phyloP scores from a whole-genome alignment of 1,284 basidiomycete genomes.

The Limonomyces culmigenus region DNA sequence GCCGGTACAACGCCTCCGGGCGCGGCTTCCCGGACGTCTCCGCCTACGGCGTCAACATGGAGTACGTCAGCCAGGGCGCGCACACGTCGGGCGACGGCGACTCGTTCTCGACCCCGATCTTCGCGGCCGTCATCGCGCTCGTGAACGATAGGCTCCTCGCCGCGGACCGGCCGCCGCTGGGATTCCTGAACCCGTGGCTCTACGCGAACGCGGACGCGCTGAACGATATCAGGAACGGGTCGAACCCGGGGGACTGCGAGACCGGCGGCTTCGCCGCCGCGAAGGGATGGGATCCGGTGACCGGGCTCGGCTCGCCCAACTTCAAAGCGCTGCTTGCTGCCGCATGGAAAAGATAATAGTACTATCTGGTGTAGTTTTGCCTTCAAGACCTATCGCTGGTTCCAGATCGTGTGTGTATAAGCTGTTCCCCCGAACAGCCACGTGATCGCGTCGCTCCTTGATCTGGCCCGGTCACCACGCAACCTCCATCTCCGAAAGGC shows the following conservation, averaged over 20 bases:
- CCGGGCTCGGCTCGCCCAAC: slow-evolving; percentile 44
- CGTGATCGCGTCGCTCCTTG: too few species aligned
- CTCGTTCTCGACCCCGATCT: slow-evolving; percentile 41
- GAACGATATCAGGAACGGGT: slow-evolving; percentile 43
- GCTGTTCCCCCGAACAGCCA: too few species aligned
- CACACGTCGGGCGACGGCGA: slow-evolving; percentile 32
- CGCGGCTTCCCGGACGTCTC: slow-evolving; percentile 55
- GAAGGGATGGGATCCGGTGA: slow-evolving; percentile 18
- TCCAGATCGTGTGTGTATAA: too few species aligned
- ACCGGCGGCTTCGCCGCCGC: slow-evolving; percentile 6
- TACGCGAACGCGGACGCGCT: slow-evolving; percentile 33
- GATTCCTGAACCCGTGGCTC: slow-evolving; percentile 46
- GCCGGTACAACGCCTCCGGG: slow-evolving; percentile 27
- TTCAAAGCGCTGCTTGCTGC: slow-evolving; percentile 15
- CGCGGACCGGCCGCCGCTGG: slow-evolving; percentile 28
- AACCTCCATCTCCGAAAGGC: too few species aligned
- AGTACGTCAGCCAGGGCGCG: slow-evolving; percentile 33
- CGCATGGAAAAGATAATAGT: too few species aligned
- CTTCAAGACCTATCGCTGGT: too few species aligned
- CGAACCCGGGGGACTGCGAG: slow-evolving; percentile 14
- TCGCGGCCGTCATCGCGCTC: slow-evolving; percentile 37
- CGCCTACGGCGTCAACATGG: slow-evolving; percentile 43
- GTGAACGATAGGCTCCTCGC: slow-evolving; percentile 42
- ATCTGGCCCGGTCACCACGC: too few species aligned
- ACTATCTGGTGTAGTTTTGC: too few species aligned